phyloP scores from a whole-genome alignment of 1,139 yeast species.

The Cylindricascospora bacillispora region DNA sequence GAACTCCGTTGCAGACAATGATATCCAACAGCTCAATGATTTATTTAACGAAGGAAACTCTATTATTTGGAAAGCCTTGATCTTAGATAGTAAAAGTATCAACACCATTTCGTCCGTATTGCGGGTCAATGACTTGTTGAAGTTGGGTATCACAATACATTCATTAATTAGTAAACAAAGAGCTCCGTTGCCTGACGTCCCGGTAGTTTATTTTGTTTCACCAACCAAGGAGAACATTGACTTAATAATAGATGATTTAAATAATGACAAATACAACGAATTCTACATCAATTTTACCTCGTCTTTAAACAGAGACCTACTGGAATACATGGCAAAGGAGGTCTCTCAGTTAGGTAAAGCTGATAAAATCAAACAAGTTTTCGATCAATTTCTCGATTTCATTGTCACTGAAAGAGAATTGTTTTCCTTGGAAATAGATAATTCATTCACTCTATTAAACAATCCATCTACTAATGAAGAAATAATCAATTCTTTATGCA shows the following conservation, averaged over 20 bases:
- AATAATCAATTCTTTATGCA: constrained; percentile 55
- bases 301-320: constrained; percentile 56
- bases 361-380: constrained; percentile 67
- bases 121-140: constrained; percentile 77
- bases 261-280: constrained; percentile 60
- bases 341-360: constrained; percentile 64
- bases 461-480: constrained; percentile 63
- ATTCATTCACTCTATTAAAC: constrained; percentile 57
- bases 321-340: constrained; percentile 81
- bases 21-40: constrained; percentile 23
- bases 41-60: constrained; percentile 25
- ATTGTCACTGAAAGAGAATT: constrained; percentile 87
- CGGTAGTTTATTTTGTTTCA: constrained; percentile 81
- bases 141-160: constrained; percentile 86
- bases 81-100: constrained; percentile 70
- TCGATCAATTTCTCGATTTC: constrained; percentile 85
- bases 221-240: constrained; percentile 72
- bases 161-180: constrained; percentile 53
- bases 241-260: constrained; percentile 57
- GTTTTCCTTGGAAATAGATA: constrained; percentile 60
- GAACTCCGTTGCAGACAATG: constrained; percentile 31
- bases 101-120: constrained; percentile 79
- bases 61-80: constrained; percentile 84
- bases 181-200: constrained; percentile 80
- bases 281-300: constrained; percentile 81